phyloP scores from a whole-genome alignment of 2,329 filamentous ascomycete genomes.

The Thelonectria olida region DNA sequence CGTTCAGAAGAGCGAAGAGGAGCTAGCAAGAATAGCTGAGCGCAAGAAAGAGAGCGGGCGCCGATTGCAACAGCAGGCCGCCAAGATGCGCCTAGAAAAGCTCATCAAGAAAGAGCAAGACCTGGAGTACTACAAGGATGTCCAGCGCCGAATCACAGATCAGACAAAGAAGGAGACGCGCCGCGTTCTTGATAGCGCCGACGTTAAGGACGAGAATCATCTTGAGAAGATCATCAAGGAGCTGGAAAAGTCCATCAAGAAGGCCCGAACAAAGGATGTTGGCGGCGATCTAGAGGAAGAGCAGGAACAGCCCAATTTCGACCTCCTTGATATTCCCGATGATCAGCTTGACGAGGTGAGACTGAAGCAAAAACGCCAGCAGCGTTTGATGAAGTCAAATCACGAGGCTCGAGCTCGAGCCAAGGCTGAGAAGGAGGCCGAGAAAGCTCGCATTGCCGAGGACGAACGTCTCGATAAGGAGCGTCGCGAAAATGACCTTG shows the following conservation, averaged over 20 bases:
- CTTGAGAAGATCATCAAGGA: slow-evolving; percentile 88
- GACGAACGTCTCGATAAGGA: slow-evolving; percentile 86
- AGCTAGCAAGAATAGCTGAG: slow-evolving; percentile 88
- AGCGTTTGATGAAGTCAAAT: slow-evolving; percentile 92
- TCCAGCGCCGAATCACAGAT: slow-evolving; percentile 76
- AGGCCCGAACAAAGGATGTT: slow-evolving; percentile 91
- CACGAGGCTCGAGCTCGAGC: slow-evolving; percentile 93
- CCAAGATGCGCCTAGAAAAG: slow-evolving; percentile 96
- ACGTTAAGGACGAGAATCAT: slow-evolving; percentile 89
- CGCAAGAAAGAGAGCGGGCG: slow-evolving; percentile 94
- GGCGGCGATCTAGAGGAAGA: slow-evolving; percentile 84
- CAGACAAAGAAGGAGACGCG: slow-evolving; percentile 92
- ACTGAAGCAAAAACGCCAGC: slow-evolving; percentile 91
- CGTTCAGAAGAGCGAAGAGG: slow-evolving; percentile 92
- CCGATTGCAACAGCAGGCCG: slow-evolving; percentile 91
- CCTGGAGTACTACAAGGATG: slow-evolving; percentile 88
- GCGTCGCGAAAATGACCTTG: slow-evolving; percentile 82
- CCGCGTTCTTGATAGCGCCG: slow-evolving; percentile 85
- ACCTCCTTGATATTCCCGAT: slow-evolving; percentile 87
- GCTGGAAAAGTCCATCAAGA: slow-evolving; percentile 88
- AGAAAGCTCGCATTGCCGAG: slow-evolving; percentile 85
- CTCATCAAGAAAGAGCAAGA: slow-evolving; percentile 96
- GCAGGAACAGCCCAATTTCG: slow-evolving; percentile 84
- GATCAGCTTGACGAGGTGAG: slow-evolving; percentile 92
- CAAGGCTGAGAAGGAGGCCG: slow-evolving; percentile 93